phyloP scores from a whole-genome alignment of 352 stramenopile genomes.

The Pythium inflatum region DNA sequence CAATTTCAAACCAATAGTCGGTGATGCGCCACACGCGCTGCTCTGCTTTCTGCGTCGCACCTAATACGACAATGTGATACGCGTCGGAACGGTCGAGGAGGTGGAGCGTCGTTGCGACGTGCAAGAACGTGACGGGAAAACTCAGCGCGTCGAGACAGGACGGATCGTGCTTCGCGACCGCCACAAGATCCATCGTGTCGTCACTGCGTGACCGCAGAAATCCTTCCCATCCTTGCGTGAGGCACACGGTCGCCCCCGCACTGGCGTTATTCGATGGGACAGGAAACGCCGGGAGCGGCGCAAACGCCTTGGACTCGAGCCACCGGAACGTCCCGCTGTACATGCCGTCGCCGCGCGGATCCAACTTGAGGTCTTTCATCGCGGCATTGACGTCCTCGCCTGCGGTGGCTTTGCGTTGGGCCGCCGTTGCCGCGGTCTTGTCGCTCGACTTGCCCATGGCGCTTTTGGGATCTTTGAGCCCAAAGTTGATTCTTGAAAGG shows the following conservation, averaged over 20 bases:
- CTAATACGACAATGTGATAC: conserved; percentile 56
- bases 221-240: conserved; percentile 53
- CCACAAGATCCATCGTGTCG: conserved; percentile 37
- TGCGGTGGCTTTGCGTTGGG: not conserved
- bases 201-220: conserved; percentile 46
- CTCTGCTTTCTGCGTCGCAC: conserved; percentile 70
- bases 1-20: conserved; percentile 70
- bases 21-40: conserved; percentile 70
- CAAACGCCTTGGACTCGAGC: conserved; percentile 67
- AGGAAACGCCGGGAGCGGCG: conserved; percentile 35
- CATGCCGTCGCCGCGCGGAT: conserved; percentile 72
- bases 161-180: conserved; percentile 46
- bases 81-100: conserved; percentile 22
- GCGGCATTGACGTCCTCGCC: too few relatives aligned
- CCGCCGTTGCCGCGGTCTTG: conserved; percentile 14
- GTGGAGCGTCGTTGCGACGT: conserved; percentile 43
- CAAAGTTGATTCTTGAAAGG: conserved; percentile 24
- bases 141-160: conserved; percentile 80
- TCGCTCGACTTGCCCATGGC: conserved; percentile 7
- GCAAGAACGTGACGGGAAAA: conserved; percentile 69
- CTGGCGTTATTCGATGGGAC: not conserved
- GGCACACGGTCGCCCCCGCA: conserved; percentile 14
- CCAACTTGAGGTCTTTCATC: conserved; percentile 56
- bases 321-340: conserved; percentile 84
- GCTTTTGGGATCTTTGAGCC: too few relatives aligned